A percentile compares a stretch with the other conserved stretches of the same genome.
phyloP scores from a whole-genome alignment of 805 yeast genomes.

The Starmerella bombi region DNA sequence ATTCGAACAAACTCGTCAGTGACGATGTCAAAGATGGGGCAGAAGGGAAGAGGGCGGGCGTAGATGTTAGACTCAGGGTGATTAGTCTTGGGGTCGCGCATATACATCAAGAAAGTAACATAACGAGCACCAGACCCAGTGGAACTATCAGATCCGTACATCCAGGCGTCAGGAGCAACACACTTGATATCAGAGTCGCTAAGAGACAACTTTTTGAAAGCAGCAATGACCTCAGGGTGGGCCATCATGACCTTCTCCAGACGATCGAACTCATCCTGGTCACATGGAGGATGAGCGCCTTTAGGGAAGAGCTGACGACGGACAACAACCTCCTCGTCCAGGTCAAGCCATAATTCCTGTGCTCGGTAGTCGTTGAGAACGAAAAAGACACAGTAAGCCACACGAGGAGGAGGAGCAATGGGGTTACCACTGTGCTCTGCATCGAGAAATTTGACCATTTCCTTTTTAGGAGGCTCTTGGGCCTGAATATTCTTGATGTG shows the following conservation, averaged over 20 bases:
- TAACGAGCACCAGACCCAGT: slow-evolving; percentile 31
- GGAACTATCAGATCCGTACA: slow-evolving; percentile 58
- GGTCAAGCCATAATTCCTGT: slow-evolving; percentile 61
- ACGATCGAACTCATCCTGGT: slow-evolving; percentile 35
- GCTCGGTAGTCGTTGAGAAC: slow-evolving; percentile 36
- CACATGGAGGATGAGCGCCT: slow-evolving; percentile 58
- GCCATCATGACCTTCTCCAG: slow-evolving; percentile 26
- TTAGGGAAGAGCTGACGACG: slow-evolving; percentile 43
- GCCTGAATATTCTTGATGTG: slow-evolving; percentile 26
- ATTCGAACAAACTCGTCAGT: slow-evolving; percentile 52
- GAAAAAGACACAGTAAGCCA: slow-evolving; percentile 56
- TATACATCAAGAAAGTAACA: slow-evolving; percentile 63
- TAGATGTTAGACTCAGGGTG: slow-evolving; percentile 39
- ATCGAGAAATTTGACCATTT: slow-evolving; percentile 51
- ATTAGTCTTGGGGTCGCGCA: slow-evolving; percentile 46
- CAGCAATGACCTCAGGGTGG: slow-evolving; percentile 88
- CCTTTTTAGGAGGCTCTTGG: slow-evolving; percentile 64
- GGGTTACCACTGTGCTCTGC: slow-evolving; percentile 44
- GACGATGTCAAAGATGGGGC: slow-evolving; percentile 57
- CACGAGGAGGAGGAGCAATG: slow-evolving; percentile 49
- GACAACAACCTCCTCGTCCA: slow-evolving; percentile 47
- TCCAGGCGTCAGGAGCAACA: slow-evolving; percentile 38
- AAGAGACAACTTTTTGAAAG: slow-evolving; percentile 69
- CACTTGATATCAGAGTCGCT: slow-evolving; percentile 15
- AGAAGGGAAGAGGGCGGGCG: slow-evolving; percentile 58